A percentile compares a stretch with the other conserved stretches of the same genome.
Conservation (phyloP, 192 early-diverging fungal genomes). For the Linnemannia exigua region DNA sequence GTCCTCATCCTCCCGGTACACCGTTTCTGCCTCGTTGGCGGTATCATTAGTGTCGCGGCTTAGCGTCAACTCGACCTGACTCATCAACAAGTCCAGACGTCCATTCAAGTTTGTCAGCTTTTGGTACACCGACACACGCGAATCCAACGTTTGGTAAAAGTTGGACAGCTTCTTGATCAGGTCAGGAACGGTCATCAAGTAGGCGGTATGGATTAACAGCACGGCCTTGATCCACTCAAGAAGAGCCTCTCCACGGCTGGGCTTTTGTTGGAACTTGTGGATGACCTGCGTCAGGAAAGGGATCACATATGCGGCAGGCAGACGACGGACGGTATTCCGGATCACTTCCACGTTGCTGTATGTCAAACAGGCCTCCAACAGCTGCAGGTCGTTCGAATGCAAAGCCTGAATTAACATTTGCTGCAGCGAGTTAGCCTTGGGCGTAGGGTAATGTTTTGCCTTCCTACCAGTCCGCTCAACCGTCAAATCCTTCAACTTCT, state of each 20-base stretch:
- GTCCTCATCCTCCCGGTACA: slow-evolving; percentile 65
- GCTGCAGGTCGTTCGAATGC: slow-evolving; percentile 64
- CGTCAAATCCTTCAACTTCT: slow-evolving; percentile 59
- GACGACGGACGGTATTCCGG: slow-evolving; percentile 61
- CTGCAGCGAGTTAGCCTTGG: slow-evolving; percentile 65
- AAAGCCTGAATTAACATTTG: slow-evolving; percentile 68
- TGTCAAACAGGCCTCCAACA: slow-evolving; percentile 63
- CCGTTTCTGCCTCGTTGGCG: slow-evolving; percentile 56
- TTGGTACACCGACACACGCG: slow-evolving; percentile 59
- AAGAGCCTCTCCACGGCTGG: slow-evolving; percentile 58
- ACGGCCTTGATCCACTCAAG: slow-evolving; percentile 69
- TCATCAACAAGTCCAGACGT: slow-evolving; percentile 66
- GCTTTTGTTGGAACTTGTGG: slow-evolving; percentile 62
- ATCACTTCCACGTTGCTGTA: slow-evolving; percentile 63
- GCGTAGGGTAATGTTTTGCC: slow-evolving; percentile 47
- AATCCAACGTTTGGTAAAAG: slow-evolving; percentile 66
- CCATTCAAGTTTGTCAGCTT: slow-evolving; percentile 65
- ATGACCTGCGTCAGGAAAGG: slow-evolving; percentile 65
- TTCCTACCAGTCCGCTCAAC: slow-evolving; percentile 48
- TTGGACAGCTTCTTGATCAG: slow-evolving; percentile 63
- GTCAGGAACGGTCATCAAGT: slow-evolving; percentile 71
- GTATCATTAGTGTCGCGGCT: slow-evolving; percentile 52
- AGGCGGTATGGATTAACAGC: slow-evolving; percentile 64
- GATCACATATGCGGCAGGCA: slow-evolving; percentile 65
- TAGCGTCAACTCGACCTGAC: slow-evolving; percentile 61